Evolutionary conservation across 108 stramenopile genomes (phyloP).

Genomic region (Hondaea fermentalgiana): DNA sequence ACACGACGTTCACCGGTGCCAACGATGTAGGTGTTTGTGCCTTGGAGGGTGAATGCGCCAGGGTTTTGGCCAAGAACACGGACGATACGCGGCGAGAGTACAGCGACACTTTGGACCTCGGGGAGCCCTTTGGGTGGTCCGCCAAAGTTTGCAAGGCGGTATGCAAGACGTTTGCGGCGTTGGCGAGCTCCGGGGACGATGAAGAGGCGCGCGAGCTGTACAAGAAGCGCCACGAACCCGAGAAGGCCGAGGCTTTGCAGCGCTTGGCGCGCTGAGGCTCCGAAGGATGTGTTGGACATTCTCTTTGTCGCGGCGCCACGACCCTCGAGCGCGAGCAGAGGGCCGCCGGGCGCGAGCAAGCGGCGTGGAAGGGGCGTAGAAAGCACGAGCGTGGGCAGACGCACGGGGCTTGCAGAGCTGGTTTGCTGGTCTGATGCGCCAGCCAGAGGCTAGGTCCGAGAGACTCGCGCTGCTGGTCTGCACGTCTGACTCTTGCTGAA

Average conservation of each 20-base stretch:
- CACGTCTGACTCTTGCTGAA: background rate
- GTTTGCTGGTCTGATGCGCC: too few relatives aligned
- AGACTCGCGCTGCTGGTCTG: too few relatives aligned
- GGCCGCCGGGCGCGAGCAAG: too few relatives aligned
- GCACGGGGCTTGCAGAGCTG: too few relatives aligned
- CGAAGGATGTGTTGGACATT: background rate
- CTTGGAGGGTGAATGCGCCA: conserved; percentile 29
- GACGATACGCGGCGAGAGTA: background rate
- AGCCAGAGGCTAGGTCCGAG: too few relatives aligned
- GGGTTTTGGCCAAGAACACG: conserved; percentile 4
- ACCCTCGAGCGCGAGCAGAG: too few relatives aligned
- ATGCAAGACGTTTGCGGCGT: background rate
- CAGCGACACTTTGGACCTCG: background rate
- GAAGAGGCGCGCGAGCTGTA: background rate
- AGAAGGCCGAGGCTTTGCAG: background rate
- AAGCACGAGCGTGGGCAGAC: too few relatives aligned
- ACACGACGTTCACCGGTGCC: conserved; percentile 28
- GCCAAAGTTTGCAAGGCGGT: background rate
- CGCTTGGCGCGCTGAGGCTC: background rate
- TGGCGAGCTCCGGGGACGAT: background rate
- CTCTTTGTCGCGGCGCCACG: too few relatives aligned
- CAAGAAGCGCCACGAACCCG: background rate
- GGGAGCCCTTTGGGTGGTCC: background rate
- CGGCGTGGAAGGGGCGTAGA: too few relatives aligned
- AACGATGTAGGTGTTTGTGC: conserved; percentile 45